phyloP scores from a whole-genome alignment of 306 rosid genomes.

The Glycine soja region DNA sequence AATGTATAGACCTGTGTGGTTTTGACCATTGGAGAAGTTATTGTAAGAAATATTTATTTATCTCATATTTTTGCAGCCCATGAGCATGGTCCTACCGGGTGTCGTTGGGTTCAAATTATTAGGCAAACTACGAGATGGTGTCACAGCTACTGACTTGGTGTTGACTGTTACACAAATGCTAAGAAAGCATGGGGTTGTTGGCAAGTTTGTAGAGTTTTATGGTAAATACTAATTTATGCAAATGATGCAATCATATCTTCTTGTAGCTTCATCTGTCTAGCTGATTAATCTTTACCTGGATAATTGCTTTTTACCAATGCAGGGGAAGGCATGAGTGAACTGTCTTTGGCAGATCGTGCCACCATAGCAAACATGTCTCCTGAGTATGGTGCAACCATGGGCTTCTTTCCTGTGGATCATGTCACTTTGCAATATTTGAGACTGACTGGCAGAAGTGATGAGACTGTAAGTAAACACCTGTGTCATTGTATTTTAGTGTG shows the following conservation, averaged over 20 bases:
- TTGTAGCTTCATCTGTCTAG: constrained; percentile 19
- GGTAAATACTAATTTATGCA: constrained; percentile 56
- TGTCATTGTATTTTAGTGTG: constrained; percentile 10
- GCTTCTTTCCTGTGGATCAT: constrained; percentile 98
- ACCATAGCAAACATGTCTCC: constrained; percentile 98
- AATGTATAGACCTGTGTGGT: not conserved
- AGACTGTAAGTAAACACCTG: constrained; percentile 64
- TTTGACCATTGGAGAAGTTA: constrained; percentile 14
- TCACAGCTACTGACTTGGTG: constrained; percentile 97
- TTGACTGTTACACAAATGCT: constrained; percentile 95
- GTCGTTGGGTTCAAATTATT: constrained; percentile 90
- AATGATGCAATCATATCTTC: constrained; percentile 9
- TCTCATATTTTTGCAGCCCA: constrained; percentile 65
- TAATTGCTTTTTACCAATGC: constrained; percentile 50
- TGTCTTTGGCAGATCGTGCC: constrained; percentile 94
- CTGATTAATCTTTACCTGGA: constrained; percentile 42
- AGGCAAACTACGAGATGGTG: constrained; percentile 86
- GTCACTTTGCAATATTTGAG: constrained; percentile 90
- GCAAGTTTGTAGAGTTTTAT: constrained; percentile 95
- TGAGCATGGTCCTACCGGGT: constrained; percentile 99
- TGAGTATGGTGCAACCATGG: constrained; percentile 98
- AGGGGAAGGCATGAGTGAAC: constrained; percentile 94
- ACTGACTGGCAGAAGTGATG: constrained; percentile 90
- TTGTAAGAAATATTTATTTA: constrained; percentile 24
- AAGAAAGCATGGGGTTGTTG: constrained; percentile 97